Base-by-base conservation (phyloP, 345 rosid genomes). In the Odontarrhena argentea region DNA sequence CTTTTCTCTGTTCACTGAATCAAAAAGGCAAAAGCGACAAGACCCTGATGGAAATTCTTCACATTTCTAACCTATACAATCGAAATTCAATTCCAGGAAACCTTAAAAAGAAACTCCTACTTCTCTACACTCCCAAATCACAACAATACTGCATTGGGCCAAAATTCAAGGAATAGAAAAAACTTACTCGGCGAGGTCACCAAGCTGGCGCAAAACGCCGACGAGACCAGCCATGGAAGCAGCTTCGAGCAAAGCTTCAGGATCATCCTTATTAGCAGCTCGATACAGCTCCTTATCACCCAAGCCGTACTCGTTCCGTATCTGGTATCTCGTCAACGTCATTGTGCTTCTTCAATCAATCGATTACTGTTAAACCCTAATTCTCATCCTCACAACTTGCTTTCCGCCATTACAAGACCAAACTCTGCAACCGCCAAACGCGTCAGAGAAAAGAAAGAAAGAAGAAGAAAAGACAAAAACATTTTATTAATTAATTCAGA, bases 201-300 rank as follows among this genome's bases (percentile, higher is more conserved):
- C 98, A 43, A 93, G 97, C 85, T 93, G 98, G 76, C 98, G 97
- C 69, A 93, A 72, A 74, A 93, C 74, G 37, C 97, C 98, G 68
- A 93, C 92, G 46, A 93, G 97, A 37, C 89, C 98, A 56, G 97
- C 90, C 98, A 90, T 93, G 72, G 96, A 87, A 34, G 89, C 86
- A 41, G 86, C 89, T 76, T 93, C 96, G 6, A 90, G 78, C 26
- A 93, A 80, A 64, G 91, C 87, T 63, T 93, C 98, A 12, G 97
- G 84, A 84, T 93, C 98, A 69, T 88, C 96, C 59, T 68, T 85
- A 48, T 83, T 78, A 26, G 87, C 86, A 30, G 84, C 73, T 76
- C 70, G 80, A 75, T 85, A 85, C 30, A 88, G 76, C 74, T 86
- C 89, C 57, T 95, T 88, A 83, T 84, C 89, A 64, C 87, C 92